These are phyloP conservation scores for Suillus cothurnatus DNA, from an alignment of 768 basidiomycete genomes.

Conservation along the genomic window DNA sequence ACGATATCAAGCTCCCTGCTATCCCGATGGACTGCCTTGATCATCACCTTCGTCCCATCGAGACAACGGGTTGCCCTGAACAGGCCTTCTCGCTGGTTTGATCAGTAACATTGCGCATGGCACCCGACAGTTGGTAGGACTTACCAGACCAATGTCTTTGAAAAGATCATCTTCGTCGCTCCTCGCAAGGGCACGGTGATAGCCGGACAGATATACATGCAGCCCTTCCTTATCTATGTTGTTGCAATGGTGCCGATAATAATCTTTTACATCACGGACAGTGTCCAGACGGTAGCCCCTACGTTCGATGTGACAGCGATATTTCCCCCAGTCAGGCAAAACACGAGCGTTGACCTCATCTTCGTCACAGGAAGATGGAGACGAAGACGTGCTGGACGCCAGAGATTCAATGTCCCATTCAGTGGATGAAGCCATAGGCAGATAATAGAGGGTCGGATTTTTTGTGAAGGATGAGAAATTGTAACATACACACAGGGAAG, in stretches of 20 bases:
- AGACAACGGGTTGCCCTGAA: conserved; percentile 62
- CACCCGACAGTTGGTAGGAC: conserved; percentile 23
- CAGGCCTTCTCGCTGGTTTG: conserved; percentile 63
- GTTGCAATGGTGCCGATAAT: conserved; percentile 45
- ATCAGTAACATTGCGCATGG: conserved; percentile 9
- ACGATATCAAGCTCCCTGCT: conserved; percentile 69
- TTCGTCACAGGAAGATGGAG: conserved; percentile 54
- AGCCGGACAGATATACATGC: conserved; percentile 31
- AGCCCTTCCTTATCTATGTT: conserved; percentile 18
- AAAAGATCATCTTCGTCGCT: conserved; percentile 62
- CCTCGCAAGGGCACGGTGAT: conserved; percentile 34
- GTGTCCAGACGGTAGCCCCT: conserved; percentile 71
- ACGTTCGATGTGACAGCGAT: conserved; percentile 46
- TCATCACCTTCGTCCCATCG: conserved; percentile 56
- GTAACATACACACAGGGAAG: conserved; percentile 15
- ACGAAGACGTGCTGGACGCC: conserved; percentile 46
- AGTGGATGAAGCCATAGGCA: conserved; percentile 74
- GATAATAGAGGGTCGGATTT: conserved; percentile 44
- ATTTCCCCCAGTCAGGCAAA: conserved; percentile 62
- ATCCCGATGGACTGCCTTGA: conserved; percentile 66
- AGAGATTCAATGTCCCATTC: conserved; percentile 26
- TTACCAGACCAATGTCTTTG: conserved; percentile 70
- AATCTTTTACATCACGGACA: conserved; percentile 62
- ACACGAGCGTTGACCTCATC: conserved; percentile 58
- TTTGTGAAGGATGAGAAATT: conserved; percentile 9